Percentiles rank a stretch among this genome's conserved stretches.
Conservation (phyloP, 768 basidiomycete species). For the Cytidiella melzeri region DNA sequence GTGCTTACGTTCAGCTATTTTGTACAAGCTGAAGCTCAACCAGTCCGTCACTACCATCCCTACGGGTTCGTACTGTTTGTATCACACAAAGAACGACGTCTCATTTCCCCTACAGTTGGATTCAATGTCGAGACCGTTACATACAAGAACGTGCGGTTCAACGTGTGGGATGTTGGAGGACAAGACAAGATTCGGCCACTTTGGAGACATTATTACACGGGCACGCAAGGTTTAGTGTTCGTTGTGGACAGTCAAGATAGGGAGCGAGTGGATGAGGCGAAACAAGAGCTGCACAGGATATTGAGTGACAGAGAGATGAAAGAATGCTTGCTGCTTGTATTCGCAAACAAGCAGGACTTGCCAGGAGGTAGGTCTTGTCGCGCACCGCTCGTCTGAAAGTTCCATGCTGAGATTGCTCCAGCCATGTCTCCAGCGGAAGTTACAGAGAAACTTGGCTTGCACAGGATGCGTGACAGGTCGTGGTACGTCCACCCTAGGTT, state of each 20-base stretch:
- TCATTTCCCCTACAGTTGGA: constrained; percentile 54
- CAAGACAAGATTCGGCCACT: constrained; percentile 98
- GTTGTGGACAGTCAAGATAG: constrained; percentile 96
- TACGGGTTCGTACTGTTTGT: constrained; percentile 55
- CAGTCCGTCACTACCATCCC: constrained; percentile 99
- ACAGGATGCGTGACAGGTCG: constrained; percentile 93
- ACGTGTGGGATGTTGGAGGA: constrained; percentile 97
- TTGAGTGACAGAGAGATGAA: constrained; percentile 97
- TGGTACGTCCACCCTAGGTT: constrained; percentile 99
- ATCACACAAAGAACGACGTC: no score
- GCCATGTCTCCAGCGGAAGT: constrained; percentile 99
- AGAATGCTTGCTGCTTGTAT: constrained; percentile 94
- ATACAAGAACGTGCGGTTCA: constrained; percentile 97
- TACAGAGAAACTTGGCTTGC: constrained; percentile 92
- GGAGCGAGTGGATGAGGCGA: constrained; percentile 94
- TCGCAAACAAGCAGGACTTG: constrained; percentile 98
- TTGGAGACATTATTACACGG: constrained; percentile 99
- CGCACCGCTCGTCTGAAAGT: no score
- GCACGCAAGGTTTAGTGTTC: constrained; percentile 96
- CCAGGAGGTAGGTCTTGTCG: constrained; percentile 77
- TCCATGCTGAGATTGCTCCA: no score
- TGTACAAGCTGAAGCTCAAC: constrained; percentile 98
- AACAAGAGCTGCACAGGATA: constrained; percentile 92
- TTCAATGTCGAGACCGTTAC: constrained; percentile 99
- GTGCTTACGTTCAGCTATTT: constrained; percentile 60